A percentile compares a stretch with the other conserved stretches of the same genome.
These are phyloP conservation scores for Neoboletus brunneissimus DNA, from an alignment of 768 basidiomycete species.

Conservation along the genomic window DNA sequence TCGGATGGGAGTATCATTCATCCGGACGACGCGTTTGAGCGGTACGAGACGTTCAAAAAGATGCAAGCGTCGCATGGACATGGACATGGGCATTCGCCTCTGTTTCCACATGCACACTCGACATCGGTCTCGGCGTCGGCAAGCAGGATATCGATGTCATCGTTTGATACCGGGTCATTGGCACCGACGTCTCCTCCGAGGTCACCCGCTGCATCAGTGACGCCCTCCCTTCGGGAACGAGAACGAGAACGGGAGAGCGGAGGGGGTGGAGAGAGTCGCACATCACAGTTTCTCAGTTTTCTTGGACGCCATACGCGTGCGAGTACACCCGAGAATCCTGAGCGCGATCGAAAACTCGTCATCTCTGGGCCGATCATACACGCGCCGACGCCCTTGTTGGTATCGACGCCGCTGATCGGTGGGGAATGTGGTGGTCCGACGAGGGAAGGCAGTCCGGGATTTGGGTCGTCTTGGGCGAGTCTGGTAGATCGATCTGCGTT, in stretches of 20 bases:
- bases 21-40: conserved; percentile 83
- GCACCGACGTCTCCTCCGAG: conserved; percentile 41
- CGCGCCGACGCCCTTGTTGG: conserved; percentile 21
- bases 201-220: conserved; percentile 33
- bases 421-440: conserved; percentile 20
- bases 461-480: conserved; percentile 86
- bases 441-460: conserved; percentile 55
- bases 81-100: conserved; percentile 5
- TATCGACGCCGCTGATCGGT: neutral
- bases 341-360: conserved; percentile 42
- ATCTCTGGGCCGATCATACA: conserved; percentile 71
- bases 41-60: conserved; percentile 82
- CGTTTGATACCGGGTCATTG: conserved; percentile 42
- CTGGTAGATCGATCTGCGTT: conserved; percentile 82
- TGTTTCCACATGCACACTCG: neutral
- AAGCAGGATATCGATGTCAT: conserved; percentile 64
- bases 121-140: neutral
- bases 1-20: conserved; percentile 24
- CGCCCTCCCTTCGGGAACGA: conserved; percentile 30
- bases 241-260: conserved; percentile 9
- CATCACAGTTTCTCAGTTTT: conserved; percentile 57
- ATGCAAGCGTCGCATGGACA: conserved; percentile 32
- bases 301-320: conserved; percentile 45
- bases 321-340: conserved; percentile 51
- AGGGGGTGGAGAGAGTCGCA: conserved; percentile 34